phyloP scores from a whole-genome alignment of 495 filamentous ascomycete genomes.

The Aspergillus panamensis region DNA sequence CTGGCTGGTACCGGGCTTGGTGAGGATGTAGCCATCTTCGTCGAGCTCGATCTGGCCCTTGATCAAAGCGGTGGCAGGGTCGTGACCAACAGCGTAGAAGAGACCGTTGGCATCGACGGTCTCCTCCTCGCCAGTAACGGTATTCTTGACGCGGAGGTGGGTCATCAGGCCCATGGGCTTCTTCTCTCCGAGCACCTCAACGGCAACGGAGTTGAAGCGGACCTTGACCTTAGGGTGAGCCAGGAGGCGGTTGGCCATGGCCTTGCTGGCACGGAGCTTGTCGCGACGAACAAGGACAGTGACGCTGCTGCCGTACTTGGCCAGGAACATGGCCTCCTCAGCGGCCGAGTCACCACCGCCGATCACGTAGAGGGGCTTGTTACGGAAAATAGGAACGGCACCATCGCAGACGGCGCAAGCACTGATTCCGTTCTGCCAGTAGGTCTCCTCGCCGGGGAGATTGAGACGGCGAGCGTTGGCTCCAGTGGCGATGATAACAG shows the following conservation, averaged over 20 bases:
- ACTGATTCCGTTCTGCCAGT: conserved; percentile 95
- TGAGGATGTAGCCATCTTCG: conserved; percentile 83
- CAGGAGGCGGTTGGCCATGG: conserved; percentile 84
- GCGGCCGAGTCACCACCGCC: conserved; percentile 96
- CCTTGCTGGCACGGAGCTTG: conserved; percentile 78
- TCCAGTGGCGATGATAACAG: conserved; percentile 92
- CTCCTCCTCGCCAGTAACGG: conserved; percentile 72
- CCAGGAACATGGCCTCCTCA: conserved; percentile 95
- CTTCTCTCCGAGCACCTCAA: conserved; percentile 78
- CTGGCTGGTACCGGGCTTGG: conserved; percentile 79
- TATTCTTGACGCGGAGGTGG: conserved; percentile 73
- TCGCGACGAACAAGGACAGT: conserved; percentile 89
- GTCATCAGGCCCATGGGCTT: conserved; percentile 75
- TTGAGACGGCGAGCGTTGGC: conserved; percentile 81
- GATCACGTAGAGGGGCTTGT: conserved; percentile 93
- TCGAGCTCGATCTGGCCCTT: conserved; percentile 85
- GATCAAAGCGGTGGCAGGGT: conserved; percentile 83
- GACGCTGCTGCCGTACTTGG: conserved; percentile 94
- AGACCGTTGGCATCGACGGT: conserved; percentile 84
- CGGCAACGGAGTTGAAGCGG: conserved; percentile 74
- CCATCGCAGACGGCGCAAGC: conserved; percentile 98
- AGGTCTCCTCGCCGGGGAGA: conserved; percentile 85
- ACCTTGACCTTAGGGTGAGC: conserved; percentile 86
- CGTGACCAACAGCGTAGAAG: conserved; percentile 97
- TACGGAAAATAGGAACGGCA: conserved; percentile 93